These are phyloP conservation scores for Carallia brachiata DNA, from an alignment of 345 rosid species.

Conservation along the genomic window DNA sequence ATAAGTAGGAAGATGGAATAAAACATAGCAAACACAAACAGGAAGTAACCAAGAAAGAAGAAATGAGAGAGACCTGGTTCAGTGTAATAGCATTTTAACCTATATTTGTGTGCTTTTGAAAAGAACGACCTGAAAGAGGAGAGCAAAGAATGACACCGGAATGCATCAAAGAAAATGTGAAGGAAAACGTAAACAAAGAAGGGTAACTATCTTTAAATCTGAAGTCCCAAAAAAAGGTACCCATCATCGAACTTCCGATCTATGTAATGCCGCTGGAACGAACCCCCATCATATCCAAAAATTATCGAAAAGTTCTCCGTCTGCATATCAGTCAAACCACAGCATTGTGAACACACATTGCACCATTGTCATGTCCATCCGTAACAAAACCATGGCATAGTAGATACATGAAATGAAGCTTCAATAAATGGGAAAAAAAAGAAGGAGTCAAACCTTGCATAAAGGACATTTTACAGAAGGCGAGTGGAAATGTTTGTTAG, in stretches of 20 bases:
- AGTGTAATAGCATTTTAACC: constrained; percentile 66
- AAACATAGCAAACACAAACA: constrained; percentile 4
- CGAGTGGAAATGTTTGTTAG: constrained; percentile 45
- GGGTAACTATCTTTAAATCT: too few species aligned
- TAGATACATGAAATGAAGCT: neutral
- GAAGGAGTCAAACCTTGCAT: constrained; percentile 65
- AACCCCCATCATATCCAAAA: constrained; percentile 58
- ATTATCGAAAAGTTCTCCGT: constrained; percentile 62
- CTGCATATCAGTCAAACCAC: constrained; percentile 41
- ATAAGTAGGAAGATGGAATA: neutral
- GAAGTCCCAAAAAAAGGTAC: constrained; percentile 29
- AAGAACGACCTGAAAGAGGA: constrained; percentile 53
- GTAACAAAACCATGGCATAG: neutral
- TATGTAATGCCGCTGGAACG: constrained; percentile 62
- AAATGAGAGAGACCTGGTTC: constrained; percentile 50
- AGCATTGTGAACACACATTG: constrained; percentile 4
- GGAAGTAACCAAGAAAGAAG: constrained; percentile 24
- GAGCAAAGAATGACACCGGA: constrained; percentile 7
- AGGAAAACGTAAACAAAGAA: neutral
- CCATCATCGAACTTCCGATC: constrained; percentile 37
- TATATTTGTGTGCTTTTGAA: constrained; percentile 66
- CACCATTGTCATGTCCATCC: neutral
- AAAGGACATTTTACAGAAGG: constrained; percentile 73
- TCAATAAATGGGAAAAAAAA: neutral
- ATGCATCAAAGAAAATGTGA: neutral